Evolutionary conservation across 805 yeast genomes (phyloP), one percentile per base, ranked within the genome.

Genomic region (Lipomyces starkeyi): DNA sequence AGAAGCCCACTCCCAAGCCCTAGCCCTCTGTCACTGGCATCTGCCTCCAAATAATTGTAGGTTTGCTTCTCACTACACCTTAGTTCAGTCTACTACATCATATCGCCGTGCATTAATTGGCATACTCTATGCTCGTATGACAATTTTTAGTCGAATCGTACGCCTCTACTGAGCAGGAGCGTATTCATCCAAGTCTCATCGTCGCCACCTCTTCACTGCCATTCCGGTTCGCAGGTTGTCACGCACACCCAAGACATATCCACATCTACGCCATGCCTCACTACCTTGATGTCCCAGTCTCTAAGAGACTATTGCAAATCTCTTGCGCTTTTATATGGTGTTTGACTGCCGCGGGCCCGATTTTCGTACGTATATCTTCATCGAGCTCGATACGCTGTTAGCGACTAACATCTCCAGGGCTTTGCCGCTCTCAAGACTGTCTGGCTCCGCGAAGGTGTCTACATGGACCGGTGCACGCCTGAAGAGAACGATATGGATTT

Each of bases 371-470:
- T 71, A 22, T 29, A 20, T 25, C 27, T 47, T 32, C 7, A 11
- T 17, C 17, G 8, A 32, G 4, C 5, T 47, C 27, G 34, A 13
- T 17, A 14, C 14, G n/a, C 20, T 29, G 6, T 25, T 17, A 37
- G n/a, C 11, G 37, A 40, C 53, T 11, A 37, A 37, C 20, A 14
- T 35, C 20, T 29, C 20, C 37, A 71, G 74, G 74, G 98, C 3
- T 93, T 93, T 81, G 97, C 98, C 29, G 98, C 98, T 2, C 81
- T 93, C 64, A 94, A 94, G 76, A 96, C 97, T 5, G 86, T 93
- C 11, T 80, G 94, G 57, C 84, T 92, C 22, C 77, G 82, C 9
- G 93, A 94, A 76, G 93, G 94, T 2, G 89, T 93, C 2, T 94
- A 93, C 74, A 78, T 83, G 29, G 85, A 87, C 1, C 75, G 81